A percentile compares a stretch with the other conserved stretches of the same genome.
Evolutionary conservation across 2,329 filamentous ascomycete species (phyloP).

Genomic region (Uncinocarpus reesii): DNA sequence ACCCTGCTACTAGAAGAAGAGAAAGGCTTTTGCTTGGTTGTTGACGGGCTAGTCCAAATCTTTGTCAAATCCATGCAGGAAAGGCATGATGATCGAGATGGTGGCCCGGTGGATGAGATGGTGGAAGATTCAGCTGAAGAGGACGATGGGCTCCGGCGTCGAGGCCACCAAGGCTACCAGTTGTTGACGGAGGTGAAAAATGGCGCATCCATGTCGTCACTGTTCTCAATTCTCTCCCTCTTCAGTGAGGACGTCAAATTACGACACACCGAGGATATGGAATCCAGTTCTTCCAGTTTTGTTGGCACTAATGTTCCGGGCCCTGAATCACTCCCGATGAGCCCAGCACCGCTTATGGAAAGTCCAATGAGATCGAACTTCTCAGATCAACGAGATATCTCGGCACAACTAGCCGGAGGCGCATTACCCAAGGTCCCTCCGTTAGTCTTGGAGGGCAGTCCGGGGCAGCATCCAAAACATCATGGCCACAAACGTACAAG

Average conservation of each 20-base stretch:
- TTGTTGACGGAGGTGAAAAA: conserved; percentile 95
- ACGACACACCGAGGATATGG: conserved; percentile 51
- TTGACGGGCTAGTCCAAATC: conserved; percentile 92
- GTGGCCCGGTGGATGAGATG: conserved; percentile 35
- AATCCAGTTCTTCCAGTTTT: conserved; percentile 30
- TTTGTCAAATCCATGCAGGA: conserved; percentile 80
- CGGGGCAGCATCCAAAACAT: conserved; percentile 20
- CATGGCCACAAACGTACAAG: conserved; percentile 28
- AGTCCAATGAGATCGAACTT: conserved; percentile 23
- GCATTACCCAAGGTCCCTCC: conserved; percentile 58
- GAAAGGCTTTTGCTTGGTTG: conserved; percentile 94
- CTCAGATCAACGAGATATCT: conserved; percentile 16
- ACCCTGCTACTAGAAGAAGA: conserved; percentile 93
- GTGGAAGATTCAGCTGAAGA: conserved; percentile 33
- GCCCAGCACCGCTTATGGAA: conserved; percentile 26
- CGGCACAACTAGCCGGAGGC: conserved; percentile 21
- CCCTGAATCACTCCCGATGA: conserved; percentile 33
- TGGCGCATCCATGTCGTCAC: conserved; percentile 92
- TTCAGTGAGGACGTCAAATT: conserved; percentile 93
- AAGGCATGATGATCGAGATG: conserved; percentile 31
- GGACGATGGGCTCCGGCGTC: conserved; percentile 49
- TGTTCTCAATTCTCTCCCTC: conserved; percentile 86
- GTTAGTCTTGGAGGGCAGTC: conserved; percentile 47
- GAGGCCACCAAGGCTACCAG: conserved; percentile 75
- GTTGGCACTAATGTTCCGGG: conserved; percentile 21